phyloP scores from a whole-genome alignment of 2,329 filamentous ascomycete genomes.

The Fusarium scirpi region DNA sequence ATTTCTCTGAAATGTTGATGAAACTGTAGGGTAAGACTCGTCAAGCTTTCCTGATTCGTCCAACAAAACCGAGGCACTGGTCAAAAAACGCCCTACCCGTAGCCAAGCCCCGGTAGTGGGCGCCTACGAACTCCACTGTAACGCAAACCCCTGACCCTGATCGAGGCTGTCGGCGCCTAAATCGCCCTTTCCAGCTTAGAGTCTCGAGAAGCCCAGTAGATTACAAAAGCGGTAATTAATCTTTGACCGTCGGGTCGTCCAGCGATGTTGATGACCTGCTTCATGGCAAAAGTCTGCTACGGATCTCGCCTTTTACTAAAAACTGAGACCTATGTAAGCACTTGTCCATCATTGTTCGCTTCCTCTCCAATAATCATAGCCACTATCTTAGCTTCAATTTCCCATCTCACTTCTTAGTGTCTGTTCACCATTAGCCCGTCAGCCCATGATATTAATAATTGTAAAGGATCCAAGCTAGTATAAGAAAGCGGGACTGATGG shows the following conservation, averaged over 20 bases:
- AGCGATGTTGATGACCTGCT: background rate
- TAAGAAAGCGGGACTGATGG: conserved; percentile 13
- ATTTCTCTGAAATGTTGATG: background rate
- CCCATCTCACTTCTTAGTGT: background rate
- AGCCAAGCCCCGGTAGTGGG: conserved; percentile 11
- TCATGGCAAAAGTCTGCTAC: background rate
- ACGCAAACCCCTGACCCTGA: background rate
- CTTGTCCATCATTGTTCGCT: background rate
- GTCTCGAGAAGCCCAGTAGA: background rate
- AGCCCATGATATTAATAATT: conserved; percentile 16
- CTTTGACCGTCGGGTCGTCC: background rate
- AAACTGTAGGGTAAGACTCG: background rate
- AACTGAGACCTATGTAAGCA: background rate
- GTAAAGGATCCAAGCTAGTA: conserved; percentile 20
- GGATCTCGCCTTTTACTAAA: background rate
- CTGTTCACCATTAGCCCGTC: background rate
- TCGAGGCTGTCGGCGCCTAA: background rate
- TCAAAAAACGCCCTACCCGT: conserved; percentile 20
- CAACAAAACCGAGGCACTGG: background rate
- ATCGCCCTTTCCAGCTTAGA: background rate
- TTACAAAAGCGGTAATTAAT: background rate
- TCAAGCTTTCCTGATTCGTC: background rate
- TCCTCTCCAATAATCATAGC: background rate
- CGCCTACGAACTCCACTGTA: background rate
- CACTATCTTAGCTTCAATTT: conserved; percentile 17